These are phyloP conservation scores for Sanghuangporus baumii DNA, from an alignment of 1,284 basidiomycete genomes.

Conservation along the genomic window DNA sequence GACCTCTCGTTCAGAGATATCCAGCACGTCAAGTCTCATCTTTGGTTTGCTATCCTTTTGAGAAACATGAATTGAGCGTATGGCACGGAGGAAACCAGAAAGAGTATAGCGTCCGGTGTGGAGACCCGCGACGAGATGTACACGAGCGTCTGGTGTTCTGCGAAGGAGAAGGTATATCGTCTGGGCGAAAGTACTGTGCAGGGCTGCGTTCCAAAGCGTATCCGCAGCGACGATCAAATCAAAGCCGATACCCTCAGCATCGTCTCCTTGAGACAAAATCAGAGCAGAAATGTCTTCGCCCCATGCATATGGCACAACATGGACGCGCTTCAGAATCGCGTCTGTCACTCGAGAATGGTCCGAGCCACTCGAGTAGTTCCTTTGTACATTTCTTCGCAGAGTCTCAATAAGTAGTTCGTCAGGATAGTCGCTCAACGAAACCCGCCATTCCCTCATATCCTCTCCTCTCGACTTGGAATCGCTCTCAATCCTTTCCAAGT, in stretches of 20 bases:
- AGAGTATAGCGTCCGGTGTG: slow-evolving; percentile 72
- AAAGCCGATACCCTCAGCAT: slow-evolving; percentile 31
- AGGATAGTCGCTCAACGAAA: slow-evolving; percentile 66
- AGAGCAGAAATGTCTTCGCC: slow-evolving; percentile 43
- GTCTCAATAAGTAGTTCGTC: slow-evolving; percentile 55
- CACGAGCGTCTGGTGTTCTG: slow-evolving; percentile 37
- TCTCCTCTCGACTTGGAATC: neutral
- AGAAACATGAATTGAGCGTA: slow-evolving; percentile 15
- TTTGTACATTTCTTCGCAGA: slow-evolving; percentile 48
- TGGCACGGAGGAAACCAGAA: slow-evolving; percentile 46
- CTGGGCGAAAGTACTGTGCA: slow-evolving; percentile 47
- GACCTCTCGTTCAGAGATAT: slow-evolving; percentile 43
- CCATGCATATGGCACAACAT: slow-evolving; percentile 53
- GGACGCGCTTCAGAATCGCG: neutral
- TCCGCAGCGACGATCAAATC: slow-evolving; percentile 68
- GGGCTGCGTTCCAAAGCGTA: slow-evolving; percentile 66
- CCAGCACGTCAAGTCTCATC: slow-evolving; percentile 44
- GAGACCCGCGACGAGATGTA: slow-evolving; percentile 61
- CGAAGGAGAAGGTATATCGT: slow-evolving; percentile 45
- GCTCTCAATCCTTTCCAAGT: slow-evolving; percentile 26
- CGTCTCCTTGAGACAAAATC: slow-evolving; percentile 18
- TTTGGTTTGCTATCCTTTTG: slow-evolving; percentile 12
- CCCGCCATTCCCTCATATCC: slow-evolving; percentile 17
- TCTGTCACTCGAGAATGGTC: neutral
- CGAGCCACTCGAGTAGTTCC: slow-evolving; percentile 33